A percentile compares a stretch with the other conserved stretches of the same genome.
phyloP scores from a whole-genome alignment of 257 asterid species.

The Linaria vulgaris region DNA sequence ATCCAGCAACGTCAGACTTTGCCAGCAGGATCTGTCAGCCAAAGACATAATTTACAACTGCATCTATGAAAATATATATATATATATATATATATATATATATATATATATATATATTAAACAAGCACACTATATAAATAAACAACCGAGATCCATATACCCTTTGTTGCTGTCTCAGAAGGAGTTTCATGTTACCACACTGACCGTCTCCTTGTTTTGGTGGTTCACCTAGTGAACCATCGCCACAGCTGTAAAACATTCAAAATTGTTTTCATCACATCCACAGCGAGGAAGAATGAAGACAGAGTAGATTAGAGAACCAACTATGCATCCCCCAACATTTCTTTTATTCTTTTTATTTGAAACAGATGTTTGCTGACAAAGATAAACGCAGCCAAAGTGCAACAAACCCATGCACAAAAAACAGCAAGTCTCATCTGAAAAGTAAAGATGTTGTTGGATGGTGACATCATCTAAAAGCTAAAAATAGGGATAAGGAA shows the following conservation, averaged over 20 bases:
- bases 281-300: background rate
- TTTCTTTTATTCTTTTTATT: too few species aligned
- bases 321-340: background rate
- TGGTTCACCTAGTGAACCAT: constrained; percentile 74
- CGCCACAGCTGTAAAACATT: constrained; percentile 72
- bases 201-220: constrained; percentile 85
- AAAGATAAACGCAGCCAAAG: too few species aligned
- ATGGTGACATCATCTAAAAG: too few species aligned
- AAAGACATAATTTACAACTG: background rate
- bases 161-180: constrained; percentile 90
- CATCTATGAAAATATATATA: background rate
- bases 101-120: too few species aligned
- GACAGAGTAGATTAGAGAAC: background rate
- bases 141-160: constrained; percentile 37
- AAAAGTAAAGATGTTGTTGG: too few species aligned
- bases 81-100: too few species aligned
- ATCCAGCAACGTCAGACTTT: constrained; percentile 90
- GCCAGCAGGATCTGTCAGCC: constrained; percentile 64
- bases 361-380: too few species aligned
- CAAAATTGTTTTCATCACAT: constrained; percentile 7
- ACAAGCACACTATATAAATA: too few species aligned
- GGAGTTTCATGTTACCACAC: constrained; percentile 95
- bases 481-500: too few species aligned
- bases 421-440: too few species aligned
- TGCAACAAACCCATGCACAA: too few species aligned